Evolutionary conservation across 1,139 yeast species (phyloP).

Genomic region (Geotrichum candidum): DNA sequence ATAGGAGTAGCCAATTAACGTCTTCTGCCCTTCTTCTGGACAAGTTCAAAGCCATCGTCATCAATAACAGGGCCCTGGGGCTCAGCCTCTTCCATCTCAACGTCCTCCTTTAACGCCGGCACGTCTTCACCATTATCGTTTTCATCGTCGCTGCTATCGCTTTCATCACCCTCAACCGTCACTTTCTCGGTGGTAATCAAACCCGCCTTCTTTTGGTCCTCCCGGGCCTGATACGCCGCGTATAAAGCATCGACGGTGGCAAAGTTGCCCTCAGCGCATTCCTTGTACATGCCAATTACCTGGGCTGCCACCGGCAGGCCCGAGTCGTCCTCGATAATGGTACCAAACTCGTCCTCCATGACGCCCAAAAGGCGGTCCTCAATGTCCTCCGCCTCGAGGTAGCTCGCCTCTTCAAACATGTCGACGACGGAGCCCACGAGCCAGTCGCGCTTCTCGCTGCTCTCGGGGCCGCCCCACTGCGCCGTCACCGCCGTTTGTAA

Average conservation of each 20-base stretch:
- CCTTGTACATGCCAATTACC: constrained; percentile 59
- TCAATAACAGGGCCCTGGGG: constrained; percentile 62
- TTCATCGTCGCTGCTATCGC: constrained; percentile 44
- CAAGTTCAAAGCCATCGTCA: constrained; percentile 90
- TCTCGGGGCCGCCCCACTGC: constrained; percentile 92
- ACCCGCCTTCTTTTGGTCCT: constrained; percentile 39
- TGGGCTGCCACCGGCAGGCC: constrained; percentile 68
- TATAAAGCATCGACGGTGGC: constrained; percentile 54
- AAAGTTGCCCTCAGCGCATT: constrained; percentile 52
- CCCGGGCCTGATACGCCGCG: constrained; percentile 50
- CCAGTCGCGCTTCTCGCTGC: constrained; percentile 93
- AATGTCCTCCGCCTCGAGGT: constrained; percentile 67
- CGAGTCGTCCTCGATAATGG: constrained; percentile 78
- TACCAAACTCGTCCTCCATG: constrained; percentile 93
- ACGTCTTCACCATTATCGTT: constrained; percentile 40
- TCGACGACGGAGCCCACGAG: constrained; percentile 77
- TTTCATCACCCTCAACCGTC: constrained; percentile 45
- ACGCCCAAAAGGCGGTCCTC: constrained; percentile 84
- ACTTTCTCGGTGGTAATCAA: constrained; percentile 31
- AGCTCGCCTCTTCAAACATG: constrained; percentile 47
- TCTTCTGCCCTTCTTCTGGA: constrained; percentile 46
- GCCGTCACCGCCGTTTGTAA: constrained; percentile 89
- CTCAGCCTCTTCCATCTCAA: constrained; percentile 27
- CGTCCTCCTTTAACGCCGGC: constrained; percentile 40
- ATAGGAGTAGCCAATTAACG: not conserved